Conservation (phyloP, 352 stramenopile species). For the Phytophthora crassamura region DNA sequence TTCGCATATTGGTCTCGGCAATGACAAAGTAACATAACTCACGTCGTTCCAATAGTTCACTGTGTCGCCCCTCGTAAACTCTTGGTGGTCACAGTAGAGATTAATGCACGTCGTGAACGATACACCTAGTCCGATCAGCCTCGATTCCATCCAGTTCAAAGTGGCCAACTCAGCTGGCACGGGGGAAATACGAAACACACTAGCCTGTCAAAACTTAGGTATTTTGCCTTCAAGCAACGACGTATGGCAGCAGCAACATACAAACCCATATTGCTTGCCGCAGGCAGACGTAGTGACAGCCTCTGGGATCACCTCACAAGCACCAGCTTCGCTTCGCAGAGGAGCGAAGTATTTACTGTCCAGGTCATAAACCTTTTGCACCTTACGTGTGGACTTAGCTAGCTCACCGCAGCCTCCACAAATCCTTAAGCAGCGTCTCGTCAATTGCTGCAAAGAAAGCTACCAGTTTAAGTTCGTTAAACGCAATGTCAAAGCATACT, state of each 20-base stretch:
- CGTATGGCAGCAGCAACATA: conserved; percentile 8
- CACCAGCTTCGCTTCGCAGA: background rate
- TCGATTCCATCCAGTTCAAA: conserved; percentile 11
- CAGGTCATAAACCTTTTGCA: background rate
- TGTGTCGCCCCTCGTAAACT: conserved; percentile 17
- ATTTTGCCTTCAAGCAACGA: background rate
- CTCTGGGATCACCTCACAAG: conserved; percentile 4
- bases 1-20: conserved; percentile 2
- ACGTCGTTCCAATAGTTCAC: conserved; percentile 24
- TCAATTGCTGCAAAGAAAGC: too few relatives aligned
- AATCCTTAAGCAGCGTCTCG: too few relatives aligned
- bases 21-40: background rate
- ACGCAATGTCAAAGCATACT: too few relatives aligned
- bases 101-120: conserved; percentile 19
- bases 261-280: background rate
- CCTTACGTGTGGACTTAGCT: background rate
- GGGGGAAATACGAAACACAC: conserved; percentile 12
- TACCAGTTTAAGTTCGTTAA: too few relatives aligned
- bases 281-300: background rate
- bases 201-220: conserved; percentile 14
- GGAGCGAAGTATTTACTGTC: background rate
- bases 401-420: conserved; percentile 15
- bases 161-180: conserved; percentile 12
- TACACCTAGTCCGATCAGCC: conserved; percentile 16
- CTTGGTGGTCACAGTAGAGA: conserved; percentile 8